Base-by-base conservation (phyloP, 768 basidiomycete genomes). In the Chalciporus sphaerocephalus region DNA sequence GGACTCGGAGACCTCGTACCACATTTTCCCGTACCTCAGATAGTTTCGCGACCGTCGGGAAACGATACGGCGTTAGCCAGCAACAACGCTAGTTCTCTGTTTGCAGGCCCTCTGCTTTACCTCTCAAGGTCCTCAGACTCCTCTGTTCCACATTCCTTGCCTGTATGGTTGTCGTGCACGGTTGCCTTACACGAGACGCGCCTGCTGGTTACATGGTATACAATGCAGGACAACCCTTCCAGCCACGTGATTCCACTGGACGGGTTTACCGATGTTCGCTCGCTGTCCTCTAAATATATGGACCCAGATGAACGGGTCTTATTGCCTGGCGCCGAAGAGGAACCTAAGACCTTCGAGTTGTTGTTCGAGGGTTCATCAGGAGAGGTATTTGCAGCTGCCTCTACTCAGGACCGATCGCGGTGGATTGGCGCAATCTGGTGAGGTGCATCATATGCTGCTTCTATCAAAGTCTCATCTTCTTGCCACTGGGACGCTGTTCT, bases 351-450 rank as follows among this genome's bases (percentile, higher is more conserved):
- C 0, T 87, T 89, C 47, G 84, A 87, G 59, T 54, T 89, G n/a
- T 40, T 74, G 15, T 83, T 85, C 44, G 73, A 78, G 42, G 78
- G 72, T 12, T 62, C 69, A 18, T 64, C 62, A 4, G 69, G 64
- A 42, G 81, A 86, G 57, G 77, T 71, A 44, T 86, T 89, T 59
- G 85, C 83, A 0, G 79, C 77, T 2, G 60, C 68, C 9, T 79
- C 79, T 17, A 74, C 79, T 21, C 72, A 75, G 47, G 83, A 85
- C 45, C 71, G 87, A 40, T 85, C 84, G 4, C 74, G 73, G 8
- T 89, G 87, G 87, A 74, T 89, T 40, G 83, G 81, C 54, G 76
- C 81, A 3, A 78, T 88, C 38, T 89, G 87, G 87, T 86, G 60
- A 56, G 72, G 25, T 38, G 17, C 44, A 42, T 42, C 9, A 9